Evolutionary conservation across 257 asterid species (phyloP).

Genomic region (Plectranthus barbatus): DNA sequence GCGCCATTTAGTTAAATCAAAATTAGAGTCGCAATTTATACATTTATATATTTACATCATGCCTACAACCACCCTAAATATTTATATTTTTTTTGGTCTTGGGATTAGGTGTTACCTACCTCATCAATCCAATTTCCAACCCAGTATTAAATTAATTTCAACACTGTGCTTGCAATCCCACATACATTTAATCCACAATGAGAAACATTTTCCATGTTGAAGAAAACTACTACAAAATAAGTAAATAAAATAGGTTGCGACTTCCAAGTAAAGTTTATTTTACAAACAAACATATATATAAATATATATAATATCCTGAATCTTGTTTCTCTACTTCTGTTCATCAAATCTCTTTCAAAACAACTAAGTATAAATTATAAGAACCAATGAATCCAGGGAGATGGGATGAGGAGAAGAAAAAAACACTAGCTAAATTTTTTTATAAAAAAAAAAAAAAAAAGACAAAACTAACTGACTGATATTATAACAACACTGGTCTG

Average conservation of each 20-base stretch:
- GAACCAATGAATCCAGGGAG: not conserved
- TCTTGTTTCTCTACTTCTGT: too few relatives aligned
- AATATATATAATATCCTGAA: too few relatives aligned
- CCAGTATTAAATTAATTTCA: not conserved
- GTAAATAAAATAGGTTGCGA: too few relatives aligned
- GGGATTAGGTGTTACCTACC: constrained; percentile 1
- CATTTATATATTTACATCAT: too few relatives aligned
- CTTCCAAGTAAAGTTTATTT: too few relatives aligned
- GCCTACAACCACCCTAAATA: not conserved
- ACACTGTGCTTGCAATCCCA: not conserved
- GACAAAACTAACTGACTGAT: constrained; percentile 3
- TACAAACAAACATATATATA: too few relatives aligned
- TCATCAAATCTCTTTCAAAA: not conserved
- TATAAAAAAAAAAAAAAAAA: not conserved
- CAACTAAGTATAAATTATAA: constrained; percentile 4
- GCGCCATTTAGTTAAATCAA: too few relatives aligned
- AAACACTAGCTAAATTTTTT: too few relatives aligned
- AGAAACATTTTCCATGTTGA: not conserved
- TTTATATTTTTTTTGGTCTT: not conserved
- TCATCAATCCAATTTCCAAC: not conserved
- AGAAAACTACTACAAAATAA: too few relatives aligned
- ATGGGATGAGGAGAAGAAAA: not conserved
- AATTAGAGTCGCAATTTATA: not conserved
- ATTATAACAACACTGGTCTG: constrained; percentile 13
- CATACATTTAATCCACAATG: not conserved